phyloP scores from a whole-genome alignment of 352 stramenopile species.

The Globisporangium spiculum region DNA sequence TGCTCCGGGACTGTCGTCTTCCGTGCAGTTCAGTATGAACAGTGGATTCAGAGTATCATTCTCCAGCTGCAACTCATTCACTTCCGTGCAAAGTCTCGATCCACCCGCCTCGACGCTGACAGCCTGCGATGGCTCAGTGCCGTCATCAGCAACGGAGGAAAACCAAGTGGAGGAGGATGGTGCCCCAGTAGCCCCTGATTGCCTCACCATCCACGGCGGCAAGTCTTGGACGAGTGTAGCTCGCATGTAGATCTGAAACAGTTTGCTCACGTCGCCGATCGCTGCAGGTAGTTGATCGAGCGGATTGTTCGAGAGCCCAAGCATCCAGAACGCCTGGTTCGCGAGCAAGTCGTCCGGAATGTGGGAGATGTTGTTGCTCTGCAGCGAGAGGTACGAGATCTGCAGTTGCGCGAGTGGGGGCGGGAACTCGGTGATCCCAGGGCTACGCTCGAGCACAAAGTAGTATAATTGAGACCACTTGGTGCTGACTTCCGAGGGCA shows the following conservation, averaged over 20 bases:
- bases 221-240: background rate
- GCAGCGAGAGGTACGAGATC: conserved; percentile 14
- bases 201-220: background rate
- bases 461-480: background rate
- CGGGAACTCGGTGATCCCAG: no score
- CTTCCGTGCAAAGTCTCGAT: background rate
- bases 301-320: conserved; percentile 2
- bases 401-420: background rate
- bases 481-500: conserved; percentile 10
- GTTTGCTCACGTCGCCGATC: background rate
- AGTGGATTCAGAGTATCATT: background rate
- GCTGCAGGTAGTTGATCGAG: background rate
- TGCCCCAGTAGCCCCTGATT: background rate
- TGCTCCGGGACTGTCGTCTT: background rate
- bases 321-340: conserved; percentile 2
- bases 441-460: no score
- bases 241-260: background rate
- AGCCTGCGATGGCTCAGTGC: no score
- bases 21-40: background rate
- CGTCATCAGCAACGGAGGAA: no score
- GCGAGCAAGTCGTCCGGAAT: conserved; percentile 7
- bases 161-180: no score
- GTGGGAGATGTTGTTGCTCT: background rate
- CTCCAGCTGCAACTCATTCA: background rate
- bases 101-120: no score